These are phyloP conservation scores for Penicillium sclerotiorum DNA, from an alignment of 2,329 filamentous ascomycete species.

Conservation along the genomic window DNA sequence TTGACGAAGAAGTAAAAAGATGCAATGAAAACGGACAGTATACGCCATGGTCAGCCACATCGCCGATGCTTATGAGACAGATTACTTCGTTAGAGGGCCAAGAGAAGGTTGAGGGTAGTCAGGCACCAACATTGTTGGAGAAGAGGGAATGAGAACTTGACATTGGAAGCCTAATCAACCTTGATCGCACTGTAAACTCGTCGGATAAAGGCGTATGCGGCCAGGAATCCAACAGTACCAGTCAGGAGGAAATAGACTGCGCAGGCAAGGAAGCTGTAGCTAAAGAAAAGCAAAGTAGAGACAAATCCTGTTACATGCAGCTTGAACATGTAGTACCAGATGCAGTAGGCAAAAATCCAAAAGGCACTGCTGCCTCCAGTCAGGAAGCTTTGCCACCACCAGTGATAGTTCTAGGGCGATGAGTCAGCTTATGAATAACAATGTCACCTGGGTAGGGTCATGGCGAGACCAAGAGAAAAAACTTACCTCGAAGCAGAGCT, in stretches of 20 bases:
- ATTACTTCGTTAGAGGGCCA: conserved; percentile 14
- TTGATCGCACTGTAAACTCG: conserved; percentile 67
- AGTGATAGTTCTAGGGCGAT: conserved; percentile 69
- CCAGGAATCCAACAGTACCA: conserved; percentile 82
- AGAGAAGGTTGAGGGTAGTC: not conserved
- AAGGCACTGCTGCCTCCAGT: conserved; percentile 74
- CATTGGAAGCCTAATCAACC: conserved; percentile 29
- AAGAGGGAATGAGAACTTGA: not conserved
- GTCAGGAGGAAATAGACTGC: conserved; percentile 78
- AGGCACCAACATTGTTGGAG: not conserved
- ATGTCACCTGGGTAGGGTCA: too few species aligned
- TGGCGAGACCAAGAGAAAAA: too few species aligned
- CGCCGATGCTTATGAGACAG: conserved; percentile 25
- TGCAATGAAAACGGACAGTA: conserved; percentile 13
- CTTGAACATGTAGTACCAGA: conserved; percentile 81
- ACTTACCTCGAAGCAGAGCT: conserved; percentile 73
- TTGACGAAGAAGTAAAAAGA: not conserved
- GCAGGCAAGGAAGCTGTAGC: conserved; percentile 80
- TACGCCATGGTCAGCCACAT: conserved; percentile 22
- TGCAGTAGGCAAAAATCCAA: conserved; percentile 81
- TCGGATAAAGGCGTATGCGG: conserved; percentile 80
- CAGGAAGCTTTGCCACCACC: conserved; percentile 90
- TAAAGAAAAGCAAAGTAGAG: conserved; percentile 80
- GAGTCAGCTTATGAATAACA: not conserved
- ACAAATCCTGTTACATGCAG: conserved; percentile 80